phyloP scores from a whole-genome alignment of 805 yeast genomes.

The Aciculoconidium aculeatum region DNA sequence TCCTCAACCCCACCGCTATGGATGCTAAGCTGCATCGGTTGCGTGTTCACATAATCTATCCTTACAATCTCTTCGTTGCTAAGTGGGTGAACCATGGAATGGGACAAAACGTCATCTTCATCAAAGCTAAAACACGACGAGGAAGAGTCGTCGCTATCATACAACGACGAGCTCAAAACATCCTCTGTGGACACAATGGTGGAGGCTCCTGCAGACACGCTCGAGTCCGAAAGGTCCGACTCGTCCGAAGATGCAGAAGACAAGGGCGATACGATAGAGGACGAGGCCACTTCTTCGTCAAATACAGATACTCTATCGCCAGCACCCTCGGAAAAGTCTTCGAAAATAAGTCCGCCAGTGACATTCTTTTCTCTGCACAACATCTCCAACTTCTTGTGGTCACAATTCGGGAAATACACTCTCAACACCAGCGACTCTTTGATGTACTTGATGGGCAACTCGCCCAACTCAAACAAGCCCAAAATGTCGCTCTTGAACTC shows the following conservation, averaged over 20 bases:
- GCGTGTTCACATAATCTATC: slow-evolving; percentile 5
- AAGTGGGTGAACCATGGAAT: slow-evolving; percentile 14
- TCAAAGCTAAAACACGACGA: slow-evolving; percentile 11
- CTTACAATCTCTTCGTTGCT: slow-evolving; percentile 17
- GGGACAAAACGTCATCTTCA: slow-evolving; percentile 12
- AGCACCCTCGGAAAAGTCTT: slow-evolving; percentile 14
- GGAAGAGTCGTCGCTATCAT: slow-evolving; percentile 11
- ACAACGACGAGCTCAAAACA: slow-evolving; percentile 15
- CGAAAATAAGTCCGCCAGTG: slow-evolving; percentile 48
- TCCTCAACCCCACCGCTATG: slow-evolving; percentile 11
- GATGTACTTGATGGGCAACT: slow-evolving; percentile 52
- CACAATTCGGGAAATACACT: slow-evolving; percentile 70
- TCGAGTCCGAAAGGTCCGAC: not conserved
- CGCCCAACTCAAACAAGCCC: slow-evolving; percentile 53
- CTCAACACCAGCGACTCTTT: slow-evolving; percentile 35
- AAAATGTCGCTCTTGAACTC: slow-evolving; percentile 40
- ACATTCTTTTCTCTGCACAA: slow-evolving; percentile 57
- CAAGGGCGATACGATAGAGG: slow-evolving; percentile 1
- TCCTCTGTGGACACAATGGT: slow-evolving; percentile 13
- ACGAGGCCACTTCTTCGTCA: slow-evolving; percentile 1
- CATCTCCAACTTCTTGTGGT: slow-evolving; percentile 48
- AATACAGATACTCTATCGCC: slow-evolving; percentile 9
- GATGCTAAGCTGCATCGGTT: slow-evolving; percentile 6
- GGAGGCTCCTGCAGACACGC: slow-evolving; percentile 3
- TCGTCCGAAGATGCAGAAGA: not conserved